Percentiles rank a stretch among this genome's conserved stretches.
phyloP scores from a whole-genome alignment of 768 basidiomycete genomes.

The Pleurotus tuber-regium region DNA sequence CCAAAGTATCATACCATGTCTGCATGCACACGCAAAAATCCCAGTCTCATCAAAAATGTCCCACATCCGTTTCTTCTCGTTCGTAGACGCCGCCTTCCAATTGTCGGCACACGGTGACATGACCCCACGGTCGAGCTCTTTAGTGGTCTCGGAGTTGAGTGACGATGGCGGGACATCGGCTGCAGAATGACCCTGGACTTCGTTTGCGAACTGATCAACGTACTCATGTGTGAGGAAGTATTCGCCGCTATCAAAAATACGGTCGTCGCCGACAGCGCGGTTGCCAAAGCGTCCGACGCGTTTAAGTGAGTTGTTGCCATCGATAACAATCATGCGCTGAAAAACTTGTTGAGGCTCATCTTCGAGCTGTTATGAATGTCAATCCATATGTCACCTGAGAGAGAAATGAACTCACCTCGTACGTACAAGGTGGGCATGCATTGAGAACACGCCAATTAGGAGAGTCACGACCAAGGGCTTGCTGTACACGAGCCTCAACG shows the following conservation, averaged over 20 bases:
- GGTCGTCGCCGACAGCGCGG: background rate
- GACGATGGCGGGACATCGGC: background rate
- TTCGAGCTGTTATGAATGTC: background rate
- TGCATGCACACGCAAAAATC: slow-evolving; percentile 25
- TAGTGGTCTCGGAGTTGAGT: background rate
- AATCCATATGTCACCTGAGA: background rate
- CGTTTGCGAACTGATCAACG: slow-evolving; percentile 3
- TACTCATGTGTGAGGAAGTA: slow-evolving; percentile 6
- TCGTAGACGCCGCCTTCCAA: slow-evolving; percentile 6
- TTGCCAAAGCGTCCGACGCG: slow-evolving; percentile 10
- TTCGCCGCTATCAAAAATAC: slow-evolving; percentile 3
- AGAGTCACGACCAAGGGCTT: slow-evolving; percentile 19
- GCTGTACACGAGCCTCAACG: slow-evolving; percentile 15
- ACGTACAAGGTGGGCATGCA: slow-evolving; percentile 26
- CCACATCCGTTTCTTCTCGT: slow-evolving; percentile 19
- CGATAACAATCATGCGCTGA: background rate
- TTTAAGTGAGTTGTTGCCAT: slow-evolving; percentile 7
- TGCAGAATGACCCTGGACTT: background rate
- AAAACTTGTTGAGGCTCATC: background rate
- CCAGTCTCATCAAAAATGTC: slow-evolving; percentile 31
- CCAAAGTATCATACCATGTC: slow-evolving; percentile 24
- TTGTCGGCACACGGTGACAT: slow-evolving; percentile 6
- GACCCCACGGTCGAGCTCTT: background rate
- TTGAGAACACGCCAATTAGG: slow-evolving; percentile 24
- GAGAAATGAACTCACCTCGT: slow-evolving; percentile 16